A percentile compares a stretch with the other conserved stretches of the same genome.
Conservation (phyloP, 768 basidiomycete species). For the Plicaturopsis crispa region DNA sequence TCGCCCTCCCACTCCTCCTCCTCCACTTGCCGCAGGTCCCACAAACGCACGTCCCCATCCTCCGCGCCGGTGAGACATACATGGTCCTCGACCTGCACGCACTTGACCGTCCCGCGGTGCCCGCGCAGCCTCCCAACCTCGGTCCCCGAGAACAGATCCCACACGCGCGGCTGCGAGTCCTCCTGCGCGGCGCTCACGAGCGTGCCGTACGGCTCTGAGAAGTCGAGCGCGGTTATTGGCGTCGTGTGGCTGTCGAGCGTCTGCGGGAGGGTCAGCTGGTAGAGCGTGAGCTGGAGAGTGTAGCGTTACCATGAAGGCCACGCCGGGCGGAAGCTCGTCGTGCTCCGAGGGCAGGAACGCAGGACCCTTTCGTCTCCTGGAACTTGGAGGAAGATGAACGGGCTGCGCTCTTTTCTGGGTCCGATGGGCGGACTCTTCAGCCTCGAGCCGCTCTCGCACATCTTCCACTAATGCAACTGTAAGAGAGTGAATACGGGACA, state of each 20-base stretch:
- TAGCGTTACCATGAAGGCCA: constrained; percentile 87
- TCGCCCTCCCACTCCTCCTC: constrained; percentile 57
- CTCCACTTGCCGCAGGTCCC: constrained; percentile 86
- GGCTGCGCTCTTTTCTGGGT: constrained; percentile 25
- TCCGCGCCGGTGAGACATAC: constrained; percentile 87
- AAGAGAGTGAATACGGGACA: no score
- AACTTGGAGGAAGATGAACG: constrained; percentile 46
- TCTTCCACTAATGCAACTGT: constrained; percentile 85
- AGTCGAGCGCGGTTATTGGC: constrained; percentile 85
- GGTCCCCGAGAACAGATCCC: constrained; percentile 88
- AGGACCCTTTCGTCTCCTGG: constrained; percentile 77
- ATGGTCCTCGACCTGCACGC: constrained; percentile 87
- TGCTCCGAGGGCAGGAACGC: constrained; percentile 97
- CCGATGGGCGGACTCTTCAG: constrained; percentile 44
- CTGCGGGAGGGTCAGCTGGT: constrained; percentile 27
- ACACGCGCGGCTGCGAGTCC: constrained; percentile 83
- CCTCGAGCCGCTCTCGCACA: constrained; percentile 75
- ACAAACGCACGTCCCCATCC: constrained; percentile 79
- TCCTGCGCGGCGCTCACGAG: constrained; percentile 84
- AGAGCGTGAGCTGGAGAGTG: constrained; percentile 6
- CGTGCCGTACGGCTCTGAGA: constrained; percentile 94
- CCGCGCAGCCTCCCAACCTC: constrained; percentile 83
- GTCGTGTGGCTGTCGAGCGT: constrained; percentile 76
- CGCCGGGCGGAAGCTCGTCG: constrained; percentile 85
- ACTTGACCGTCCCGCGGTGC: constrained; percentile 76